These are phyloP conservation scores for Fusarium sp. DNA, from an alignment of 2,329 filamentous ascomycete genomes.

Conservation along the genomic window DNA sequence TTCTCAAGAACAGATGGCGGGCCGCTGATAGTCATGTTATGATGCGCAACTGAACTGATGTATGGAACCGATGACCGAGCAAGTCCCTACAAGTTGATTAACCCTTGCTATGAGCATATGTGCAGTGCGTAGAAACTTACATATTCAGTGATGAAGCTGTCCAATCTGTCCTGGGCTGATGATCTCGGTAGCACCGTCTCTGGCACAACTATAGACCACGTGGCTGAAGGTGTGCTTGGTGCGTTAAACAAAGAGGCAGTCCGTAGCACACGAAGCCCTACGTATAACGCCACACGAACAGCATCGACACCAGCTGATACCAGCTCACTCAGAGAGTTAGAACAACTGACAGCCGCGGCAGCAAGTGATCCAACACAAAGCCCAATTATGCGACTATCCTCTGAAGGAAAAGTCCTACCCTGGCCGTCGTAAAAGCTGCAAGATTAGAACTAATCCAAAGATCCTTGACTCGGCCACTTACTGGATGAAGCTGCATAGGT, in stretches of 20 bases:
- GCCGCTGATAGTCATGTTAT: slow-evolving; percentile 43
- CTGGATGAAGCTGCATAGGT: slow-evolving; percentile 46
- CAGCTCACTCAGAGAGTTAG: slow-evolving; percentile 42
- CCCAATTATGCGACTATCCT: slow-evolving; percentile 33
- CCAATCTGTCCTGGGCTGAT: neutral
- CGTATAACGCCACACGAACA: slow-evolving; percentile 9
- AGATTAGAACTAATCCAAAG: neutral
- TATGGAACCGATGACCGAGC: slow-evolving; percentile 32
- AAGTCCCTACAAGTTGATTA: slow-evolving; percentile 15
- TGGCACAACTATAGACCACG: neutral
- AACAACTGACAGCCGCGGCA: slow-evolving; percentile 44
- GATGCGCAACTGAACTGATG: slow-evolving; percentile 44
- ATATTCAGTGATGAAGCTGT: neutral
- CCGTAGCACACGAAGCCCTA: slow-evolving; percentile 27
- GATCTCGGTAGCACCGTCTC: neutral
- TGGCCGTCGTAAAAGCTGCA: slow-evolving; percentile 32
- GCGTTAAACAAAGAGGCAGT: slow-evolving; percentile 40
- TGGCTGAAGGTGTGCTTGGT: neutral
- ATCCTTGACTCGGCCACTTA: slow-evolving; percentile 1
- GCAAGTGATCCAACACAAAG: slow-evolving; percentile 47
- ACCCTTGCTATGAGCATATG: accelerated
- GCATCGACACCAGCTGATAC: slow-evolving; percentile 37
- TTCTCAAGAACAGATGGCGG: slow-evolving; percentile 34
- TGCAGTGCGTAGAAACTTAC: slow-evolving; percentile 1
- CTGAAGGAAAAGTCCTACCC: slow-evolving; percentile 34